phyloP scores from a whole-genome alignment of 2,329 filamentous ascomycete genomes.

The Endoconidiophora polonica region DNA sequence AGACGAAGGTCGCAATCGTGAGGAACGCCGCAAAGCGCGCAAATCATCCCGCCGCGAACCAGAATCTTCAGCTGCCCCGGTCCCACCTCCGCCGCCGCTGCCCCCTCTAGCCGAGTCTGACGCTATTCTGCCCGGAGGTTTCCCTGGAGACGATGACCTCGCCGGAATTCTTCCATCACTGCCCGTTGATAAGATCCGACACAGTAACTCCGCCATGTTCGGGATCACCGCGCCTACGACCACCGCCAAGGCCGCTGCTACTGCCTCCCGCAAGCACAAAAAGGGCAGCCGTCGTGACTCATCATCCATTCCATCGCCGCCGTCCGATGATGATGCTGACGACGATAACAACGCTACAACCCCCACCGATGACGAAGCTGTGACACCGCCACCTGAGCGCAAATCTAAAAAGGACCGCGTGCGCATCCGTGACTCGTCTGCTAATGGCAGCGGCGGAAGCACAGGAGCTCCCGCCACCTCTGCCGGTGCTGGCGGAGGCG shows the following conservation, averaged over 20 bases:
- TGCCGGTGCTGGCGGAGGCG: slow-evolving; percentile 21
- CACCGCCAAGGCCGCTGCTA: neutral
- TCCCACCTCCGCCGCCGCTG: slow-evolving; percentile 1
- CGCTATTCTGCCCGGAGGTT: slow-evolving; percentile 37
- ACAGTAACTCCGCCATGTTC: slow-evolving; percentile 33
- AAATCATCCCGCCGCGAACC: neutral
- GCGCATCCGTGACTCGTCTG: slow-evolving; percentile 51
- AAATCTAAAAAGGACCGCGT: slow-evolving; percentile 59
- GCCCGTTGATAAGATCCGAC: slow-evolving; percentile 19
- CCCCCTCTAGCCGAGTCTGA: slow-evolving; percentile 12
- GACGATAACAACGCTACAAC: slow-evolving; percentile 15
- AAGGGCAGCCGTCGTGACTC: slow-evolving; percentile 7
- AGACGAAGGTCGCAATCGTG: slow-evolving; percentile 1
- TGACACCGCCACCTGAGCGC: slow-evolving; percentile 36
- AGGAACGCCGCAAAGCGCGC: slow-evolving; percentile 7
- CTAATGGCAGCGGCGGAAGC: slow-evolving; percentile 5
- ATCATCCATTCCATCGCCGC: slow-evolving; percentile 14
- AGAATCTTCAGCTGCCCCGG: neutral
- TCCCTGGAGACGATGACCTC: slow-evolving; percentile 32
- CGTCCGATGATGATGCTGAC: slow-evolving; percentile 23
- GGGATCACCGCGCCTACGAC: slow-evolving; percentile 29
- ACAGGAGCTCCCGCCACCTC: neutral
- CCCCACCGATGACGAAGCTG: slow-evolving; percentile 31
- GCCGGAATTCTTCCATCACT: neutral
- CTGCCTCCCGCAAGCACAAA: slow-evolving; percentile 1